phyloP scores from a whole-genome alignment of 108 stramenopile species.

The Cylindrotheca closterium region DNA sequence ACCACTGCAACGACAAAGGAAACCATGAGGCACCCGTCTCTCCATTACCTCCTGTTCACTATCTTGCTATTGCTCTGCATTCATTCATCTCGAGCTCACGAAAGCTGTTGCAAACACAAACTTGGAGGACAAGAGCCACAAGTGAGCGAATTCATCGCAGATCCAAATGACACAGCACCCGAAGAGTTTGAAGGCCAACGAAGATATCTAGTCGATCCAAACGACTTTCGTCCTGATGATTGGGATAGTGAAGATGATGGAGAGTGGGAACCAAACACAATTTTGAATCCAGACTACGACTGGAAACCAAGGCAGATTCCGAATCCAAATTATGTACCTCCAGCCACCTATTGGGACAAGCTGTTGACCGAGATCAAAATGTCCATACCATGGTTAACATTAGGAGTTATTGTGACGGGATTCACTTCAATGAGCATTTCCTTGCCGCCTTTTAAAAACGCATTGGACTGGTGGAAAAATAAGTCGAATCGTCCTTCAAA shows the following conservation, averaged over 20 bases:
- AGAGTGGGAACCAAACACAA: conserved; percentile 14
- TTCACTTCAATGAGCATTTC: conserved; percentile 6
- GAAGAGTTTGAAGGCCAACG: not conserved
- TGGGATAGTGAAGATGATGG: conserved; percentile 47
- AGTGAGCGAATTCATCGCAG: too few species aligned
- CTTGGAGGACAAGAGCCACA: not conserved
- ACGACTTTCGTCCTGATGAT: conserved; percentile 15
- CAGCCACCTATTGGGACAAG: conserved; percentile 22
- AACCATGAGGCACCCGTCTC: too few species aligned
- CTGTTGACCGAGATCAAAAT: conserved; percentile 8
- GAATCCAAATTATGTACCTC: conserved; percentile 16
- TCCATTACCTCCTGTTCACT: too few species aligned
- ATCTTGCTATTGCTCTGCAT: not conserved
- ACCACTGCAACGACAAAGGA: too few species aligned
- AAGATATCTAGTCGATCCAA: conserved; percentile 5
- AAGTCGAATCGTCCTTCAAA: not conserved
- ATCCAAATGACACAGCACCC: not conserved
- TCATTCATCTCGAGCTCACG: conserved; percentile 1
- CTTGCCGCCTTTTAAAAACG: conserved; percentile 16
- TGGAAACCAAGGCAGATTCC: conserved; percentile 27
- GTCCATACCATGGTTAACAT: conserved; percentile 30
- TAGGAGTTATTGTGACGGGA: conserved; percentile 22
- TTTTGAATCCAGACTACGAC: conserved; percentile 23
- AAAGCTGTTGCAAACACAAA: conserved; percentile 36
- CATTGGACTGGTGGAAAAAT: conserved; percentile 1